A percentile compares a stretch with the other conserved stretches of the same genome.
Evolutionary conservation across 1,139 yeast genomes (phyloP).

Genomic region (Taphrina communis): DNA sequence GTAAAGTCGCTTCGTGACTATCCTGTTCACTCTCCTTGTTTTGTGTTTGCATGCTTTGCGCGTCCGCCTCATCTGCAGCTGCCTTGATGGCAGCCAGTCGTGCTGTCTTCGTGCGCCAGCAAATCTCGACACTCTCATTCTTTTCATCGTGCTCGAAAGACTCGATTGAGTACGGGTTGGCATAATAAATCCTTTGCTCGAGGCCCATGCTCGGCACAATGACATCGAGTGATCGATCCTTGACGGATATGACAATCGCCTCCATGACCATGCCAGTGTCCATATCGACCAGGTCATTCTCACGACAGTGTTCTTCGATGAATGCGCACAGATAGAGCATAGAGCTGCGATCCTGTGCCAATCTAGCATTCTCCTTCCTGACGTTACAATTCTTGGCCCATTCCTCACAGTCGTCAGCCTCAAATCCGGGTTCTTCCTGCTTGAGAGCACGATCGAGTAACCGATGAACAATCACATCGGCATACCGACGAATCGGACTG

Average conservation of each 20-base stretch:
- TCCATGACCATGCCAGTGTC: slow-evolving; percentile 69
- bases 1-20: no score
- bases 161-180: slow-evolving; percentile 57
- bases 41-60: background rate
- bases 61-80: slow-evolving; percentile 15
- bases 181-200: slow-evolving; percentile 97
- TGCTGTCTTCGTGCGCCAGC: slow-evolving; percentile 29
- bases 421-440: slow-evolving; percentile 47
- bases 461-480: slow-evolving; percentile 90
- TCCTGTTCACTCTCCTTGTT: no score
- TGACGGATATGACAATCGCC: slow-evolving; percentile 94
- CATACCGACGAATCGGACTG: slow-evolving; percentile 92
- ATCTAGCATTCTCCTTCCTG: slow-evolving; percentile 90
- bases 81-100: slow-evolving; percentile 24
- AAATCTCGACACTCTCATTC: slow-evolving; percentile 17
- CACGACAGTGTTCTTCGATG: slow-evolving; percentile 54
- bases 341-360: slow-evolving; percentile 92
- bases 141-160: slow-evolving; percentile 26
- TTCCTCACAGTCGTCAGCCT: slow-evolving; percentile 31
- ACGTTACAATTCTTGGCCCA: slow-evolving; percentile 90
- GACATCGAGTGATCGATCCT: slow-evolving; percentile 94
- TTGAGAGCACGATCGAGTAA: slow-evolving; percentile 75
- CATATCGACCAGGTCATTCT: slow-evolving; percentile 75
- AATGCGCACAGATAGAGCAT: slow-evolving; percentile 85
- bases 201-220: slow-evolving; percentile 93